Evolutionary conservation across 805 yeast species (phyloP).

Genomic region (Lachancea kluyveri): DNA sequence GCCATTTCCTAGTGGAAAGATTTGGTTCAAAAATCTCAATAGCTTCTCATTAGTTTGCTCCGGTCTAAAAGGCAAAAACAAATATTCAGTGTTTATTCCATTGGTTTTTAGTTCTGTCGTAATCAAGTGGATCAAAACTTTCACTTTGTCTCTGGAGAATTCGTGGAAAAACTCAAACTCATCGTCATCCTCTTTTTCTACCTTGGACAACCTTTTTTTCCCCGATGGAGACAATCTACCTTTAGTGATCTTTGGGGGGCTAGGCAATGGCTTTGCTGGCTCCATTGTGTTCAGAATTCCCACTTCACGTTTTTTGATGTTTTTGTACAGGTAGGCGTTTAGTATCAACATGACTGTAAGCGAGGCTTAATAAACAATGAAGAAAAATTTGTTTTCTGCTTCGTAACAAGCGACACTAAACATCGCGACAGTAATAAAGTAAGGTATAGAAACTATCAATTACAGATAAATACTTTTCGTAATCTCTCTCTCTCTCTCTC

Average conservation of each 20-base stretch:
- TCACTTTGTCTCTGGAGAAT: slow-evolving; percentile 59
- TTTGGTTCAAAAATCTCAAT: slow-evolving; percentile 45
- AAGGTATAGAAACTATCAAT: no score
- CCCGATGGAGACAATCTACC: slow-evolving; percentile 1
- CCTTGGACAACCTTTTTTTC: neutral
- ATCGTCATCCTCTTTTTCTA: slow-evolving; percentile 20
- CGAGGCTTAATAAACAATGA: no score
- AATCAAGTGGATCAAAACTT: slow-evolving; percentile 59
- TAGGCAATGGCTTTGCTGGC: slow-evolving; percentile 9
- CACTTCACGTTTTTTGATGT: neutral
- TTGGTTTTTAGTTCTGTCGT: slow-evolving; percentile 66
- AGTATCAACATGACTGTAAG: no score
- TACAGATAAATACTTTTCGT: no score
- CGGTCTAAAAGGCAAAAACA: slow-evolving; percentile 74
- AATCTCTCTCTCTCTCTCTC: no score
- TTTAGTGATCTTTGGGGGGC: slow-evolving; percentile 4
- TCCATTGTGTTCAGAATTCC: slow-evolving; percentile 4
- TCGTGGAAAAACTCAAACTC: slow-evolving; percentile 36
- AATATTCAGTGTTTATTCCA: slow-evolving; percentile 66
- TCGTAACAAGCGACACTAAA: no score
- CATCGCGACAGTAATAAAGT: no score
- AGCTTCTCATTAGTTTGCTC: slow-evolving; percentile 57
- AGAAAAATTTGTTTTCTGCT: no score
- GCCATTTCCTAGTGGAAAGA: slow-evolving; percentile 54
- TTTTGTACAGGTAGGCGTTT: no score